Percentiles rank a stretch among this genome's conserved stretches.
Evolutionary conservation across 2,329 filamentous ascomycete species (phyloP).

Genomic region (Sporothrix dimorphospora): DNA sequence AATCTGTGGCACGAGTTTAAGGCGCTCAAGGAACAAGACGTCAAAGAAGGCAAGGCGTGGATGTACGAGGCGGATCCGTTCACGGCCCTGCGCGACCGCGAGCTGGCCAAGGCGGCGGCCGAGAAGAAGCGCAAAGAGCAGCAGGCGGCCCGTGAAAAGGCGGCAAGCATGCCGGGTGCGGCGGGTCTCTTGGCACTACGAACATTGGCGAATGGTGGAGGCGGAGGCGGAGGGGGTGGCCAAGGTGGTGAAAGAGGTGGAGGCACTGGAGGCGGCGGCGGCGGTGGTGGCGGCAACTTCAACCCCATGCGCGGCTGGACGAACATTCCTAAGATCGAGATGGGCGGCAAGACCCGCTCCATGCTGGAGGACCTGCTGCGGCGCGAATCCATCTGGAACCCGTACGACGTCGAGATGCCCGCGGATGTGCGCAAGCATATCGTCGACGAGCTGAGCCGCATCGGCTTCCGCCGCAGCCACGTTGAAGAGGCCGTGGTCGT

Average conservation of each 20-base stretch:
- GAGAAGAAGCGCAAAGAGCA: constrained; percentile 80
- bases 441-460: constrained; percentile 71
- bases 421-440: constrained; percentile 60
- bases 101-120: constrained; percentile 73
- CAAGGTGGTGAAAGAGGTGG: constrained; percentile 39
- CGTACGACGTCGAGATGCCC: constrained; percentile 69
- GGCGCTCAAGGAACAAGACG: constrained; percentile 77
- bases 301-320: constrained; percentile 73
- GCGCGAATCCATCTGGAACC: constrained; percentile 83
- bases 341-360: constrained; percentile 78
- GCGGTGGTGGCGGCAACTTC: constrained; percentile 37
- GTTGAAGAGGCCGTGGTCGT: constrained; percentile 83
- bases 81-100: constrained; percentile 73
- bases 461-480: constrained; percentile 89
- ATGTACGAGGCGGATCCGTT: constrained; percentile 98
- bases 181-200: constrained; percentile 59
- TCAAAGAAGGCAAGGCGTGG: constrained; percentile 79
- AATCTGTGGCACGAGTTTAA: constrained; percentile 92
- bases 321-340: constrained; percentile 85
- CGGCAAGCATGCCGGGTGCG: constrained; percentile 63
- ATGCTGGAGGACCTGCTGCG: constrained; percentile 81
- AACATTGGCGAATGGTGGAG: constrained; percentile 42
- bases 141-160: constrained; percentile 69
- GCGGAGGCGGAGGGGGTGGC: constrained; percentile 38
- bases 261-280: constrained; percentile 35